phyloP scores from a whole-genome alignment of 208 protist species.

The Porcisia deanei region DNA sequence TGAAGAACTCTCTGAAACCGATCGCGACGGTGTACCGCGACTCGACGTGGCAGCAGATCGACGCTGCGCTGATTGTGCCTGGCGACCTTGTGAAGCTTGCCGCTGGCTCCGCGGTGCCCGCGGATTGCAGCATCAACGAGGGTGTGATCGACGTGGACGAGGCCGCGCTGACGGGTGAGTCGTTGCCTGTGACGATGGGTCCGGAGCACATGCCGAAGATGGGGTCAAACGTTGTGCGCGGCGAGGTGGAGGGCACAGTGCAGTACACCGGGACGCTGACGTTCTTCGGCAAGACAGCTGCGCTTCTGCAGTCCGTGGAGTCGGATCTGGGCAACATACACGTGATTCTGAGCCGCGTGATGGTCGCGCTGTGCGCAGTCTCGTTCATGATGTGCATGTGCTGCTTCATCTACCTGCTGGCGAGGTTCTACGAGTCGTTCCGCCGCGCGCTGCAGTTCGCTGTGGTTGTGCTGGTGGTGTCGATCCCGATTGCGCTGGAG shows the following conservation, averaged over 20 bases:
- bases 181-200: constrained; percentile 91
- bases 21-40: constrained; percentile 80
- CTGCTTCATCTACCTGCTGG: constrained; percentile 83
- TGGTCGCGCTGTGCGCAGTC: constrained; percentile 61
- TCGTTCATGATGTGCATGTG: constrained; percentile 71
- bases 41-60: constrained; percentile 80
- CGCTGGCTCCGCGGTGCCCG: constrained; percentile 91
- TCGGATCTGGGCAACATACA: constrained; percentile 77
- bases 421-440: constrained; percentile 65
- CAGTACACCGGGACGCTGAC: constrained; percentile 92
- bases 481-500: constrained; percentile 90
- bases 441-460: constrained; percentile 71
- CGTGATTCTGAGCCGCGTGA: constrained; percentile 64
- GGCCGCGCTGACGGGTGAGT: constrained; percentile 95
- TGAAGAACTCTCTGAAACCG: constrained; percentile 89
- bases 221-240: constrained; percentile 87
- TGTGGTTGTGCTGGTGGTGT: constrained; percentile 92
- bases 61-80: constrained; percentile 87
- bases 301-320: constrained; percentile 85
- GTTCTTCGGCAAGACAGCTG: constrained; percentile 94
- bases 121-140: constrained; percentile 91
- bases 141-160: constrained; percentile 94
- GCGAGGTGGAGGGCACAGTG: constrained; percentile 76
- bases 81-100: constrained; percentile 94
- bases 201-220: constrained; percentile 90